Percentiles rank a stretch among this genome's conserved stretches.
Evolutionary conservation across 352 stramenopile genomes (phyloP).

Genomic region (Phytopythium oedochilum): DNA sequence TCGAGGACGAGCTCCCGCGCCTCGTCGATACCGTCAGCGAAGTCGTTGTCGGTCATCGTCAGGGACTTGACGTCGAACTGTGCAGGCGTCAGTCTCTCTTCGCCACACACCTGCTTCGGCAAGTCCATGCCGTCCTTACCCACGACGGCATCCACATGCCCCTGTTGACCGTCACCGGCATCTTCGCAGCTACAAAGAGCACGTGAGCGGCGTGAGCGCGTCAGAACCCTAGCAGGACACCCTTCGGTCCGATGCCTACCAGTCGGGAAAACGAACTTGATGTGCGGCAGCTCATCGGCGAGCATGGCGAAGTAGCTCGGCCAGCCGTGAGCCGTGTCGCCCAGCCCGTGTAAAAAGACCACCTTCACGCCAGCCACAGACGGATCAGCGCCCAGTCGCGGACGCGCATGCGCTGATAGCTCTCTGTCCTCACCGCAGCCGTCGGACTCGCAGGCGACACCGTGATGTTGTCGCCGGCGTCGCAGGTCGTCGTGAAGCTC

Average conservation of each 20-base stretch:
- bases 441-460: slow-evolving; percentile 2
- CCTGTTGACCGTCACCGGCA: slow-evolving; percentile 94
- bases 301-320: slow-evolving; percentile 45
- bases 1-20: slow-evolving; percentile 61
- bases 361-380: slow-evolving; percentile 13
- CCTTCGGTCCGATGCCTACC: slow-evolving; percentile 13
- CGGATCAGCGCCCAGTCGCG: no score
- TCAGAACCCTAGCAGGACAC: no score
- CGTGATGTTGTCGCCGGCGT: slow-evolving; percentile 6
- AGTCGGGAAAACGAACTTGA: slow-evolving; percentile 74
- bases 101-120: no score
- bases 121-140: slow-evolving; percentile 20
- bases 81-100: no score
- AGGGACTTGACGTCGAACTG: slow-evolving; percentile 94
- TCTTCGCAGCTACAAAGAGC: slow-evolving; percentile 47
- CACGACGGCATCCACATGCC: slow-evolving; percentile 93
- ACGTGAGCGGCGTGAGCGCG: no score
- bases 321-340: slow-evolving; percentile 88
- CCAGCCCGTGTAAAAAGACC: slow-evolving; percentile 87
- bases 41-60: slow-evolving; percentile 79
- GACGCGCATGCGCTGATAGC: no score
- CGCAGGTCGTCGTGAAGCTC: slow-evolving; percentile 2
- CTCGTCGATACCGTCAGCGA: slow-evolving; percentile 86
- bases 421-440: neutral
- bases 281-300: slow-evolving; percentile 44